Base-by-base conservation (phyloP, 106 monocot genomes). In the Alisma plantagoaquatica region DNA sequence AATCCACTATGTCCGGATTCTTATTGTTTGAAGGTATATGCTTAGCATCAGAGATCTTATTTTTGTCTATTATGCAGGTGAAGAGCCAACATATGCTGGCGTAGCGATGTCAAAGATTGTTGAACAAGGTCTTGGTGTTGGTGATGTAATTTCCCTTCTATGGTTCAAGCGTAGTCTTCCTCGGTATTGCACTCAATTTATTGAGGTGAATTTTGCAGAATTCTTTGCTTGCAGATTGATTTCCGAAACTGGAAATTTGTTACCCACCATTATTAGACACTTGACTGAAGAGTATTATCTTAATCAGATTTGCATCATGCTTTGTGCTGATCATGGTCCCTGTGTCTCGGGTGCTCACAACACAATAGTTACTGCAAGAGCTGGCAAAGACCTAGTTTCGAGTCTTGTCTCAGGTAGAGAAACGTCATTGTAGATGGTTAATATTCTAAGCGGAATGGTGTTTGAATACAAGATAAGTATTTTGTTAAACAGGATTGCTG, bases 81-180 rank as follows among this genome's bases (percentile, higher is more conserved):
- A 96, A 46, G 96, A 96, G 59, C 96, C 96, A 43, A 78, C 83
- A 45, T 96, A 96, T 79, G 96, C 89, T 63, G 89, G 96, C 49
- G 84, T 96, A 19, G 89, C 88, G 17, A 89, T 96, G 96, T 89
- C 96, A 18, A 73, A 77, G 25, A 96, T 94, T 53, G 63, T 94
- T 58, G 83, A 94, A 46, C 62, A 62, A 23, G 94, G 94, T 51
- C 88, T 48, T 75, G 88, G 88, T 54, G 67, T 94, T 26, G 94
- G 94, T 41, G 94, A 94, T 63, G 94, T 94, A 44, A 88, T 94
- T 29, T 94, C 84, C 54, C 84, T 94, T 54, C 62, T 94, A 31
- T 96, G 96, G 96, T 94, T 94, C 77, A 94, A 94, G 69, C 76
- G 94, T 3, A 88, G 94, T 43, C 94, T 87, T 68, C 94, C 87